A percentile compares a stretch with the other conserved stretches of the same genome.
Conservation (phyloP, 1,284 basidiomycete species). For the Kwoniella shivajii region DNA sequence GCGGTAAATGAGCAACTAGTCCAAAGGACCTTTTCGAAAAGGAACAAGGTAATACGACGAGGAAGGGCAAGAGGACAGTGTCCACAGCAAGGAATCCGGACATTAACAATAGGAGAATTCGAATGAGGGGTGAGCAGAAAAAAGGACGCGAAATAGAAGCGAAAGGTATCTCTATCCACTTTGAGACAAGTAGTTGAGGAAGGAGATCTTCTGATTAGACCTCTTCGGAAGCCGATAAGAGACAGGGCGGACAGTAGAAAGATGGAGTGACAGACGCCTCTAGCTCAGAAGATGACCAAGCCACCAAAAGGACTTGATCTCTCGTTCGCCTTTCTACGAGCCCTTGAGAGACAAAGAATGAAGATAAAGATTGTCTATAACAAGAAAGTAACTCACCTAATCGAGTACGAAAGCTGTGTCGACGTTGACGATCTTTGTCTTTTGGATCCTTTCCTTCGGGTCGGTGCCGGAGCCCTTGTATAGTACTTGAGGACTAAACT, state of each 20-base stretch:
- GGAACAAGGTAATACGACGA: not conserved
- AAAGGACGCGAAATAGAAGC: constrained; percentile 4
- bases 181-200: not conserved
- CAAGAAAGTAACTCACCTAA: not conserved
- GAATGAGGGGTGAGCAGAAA: not conserved
- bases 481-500: too few species aligned
- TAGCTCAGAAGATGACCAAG: too few species aligned
- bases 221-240: not conserved
- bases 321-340: too few species aligned
- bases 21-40: not conserved
- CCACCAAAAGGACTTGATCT: too few species aligned
- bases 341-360: not conserved
- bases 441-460: not conserved
- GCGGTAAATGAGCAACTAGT: not conserved
- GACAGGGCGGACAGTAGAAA: too few species aligned
- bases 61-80: not conserved
- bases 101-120: not conserved
- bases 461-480: constrained; percentile 6
- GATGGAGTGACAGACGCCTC: too few species aligned
- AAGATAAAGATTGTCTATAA: not conserved
- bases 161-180: constrained; percentile 1
- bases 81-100: not conserved
- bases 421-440: not conserved
- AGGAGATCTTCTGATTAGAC: not conserved
- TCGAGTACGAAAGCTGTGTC: not conserved